Evolutionary conservation across 2,329 filamentous ascomycete species (phyloP), one percentile per base, ranked within the genome.

Genomic region (Trichoderma lentiforme): DNA sequence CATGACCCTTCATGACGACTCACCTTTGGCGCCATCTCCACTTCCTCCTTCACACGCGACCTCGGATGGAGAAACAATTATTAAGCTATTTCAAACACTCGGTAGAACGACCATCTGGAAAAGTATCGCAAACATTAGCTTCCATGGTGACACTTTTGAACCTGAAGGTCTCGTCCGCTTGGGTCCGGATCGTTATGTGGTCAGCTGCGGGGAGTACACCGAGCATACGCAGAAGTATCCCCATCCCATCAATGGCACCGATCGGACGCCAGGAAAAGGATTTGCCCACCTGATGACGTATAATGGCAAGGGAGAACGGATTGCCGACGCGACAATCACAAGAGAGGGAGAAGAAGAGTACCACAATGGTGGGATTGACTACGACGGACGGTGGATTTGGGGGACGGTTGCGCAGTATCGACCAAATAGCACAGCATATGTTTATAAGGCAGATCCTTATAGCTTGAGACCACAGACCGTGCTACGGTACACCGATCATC

Each of bases 161-260:
- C 85, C 85, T 2, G 85, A 87, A 72, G 84, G 85, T 4, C 82
- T 86, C 61, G 80, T 85, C 14, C 81, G 83, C 4, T 73, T 86
- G 0, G 80, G 81, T 7, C 73, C 79, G 24, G 79, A 85, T 56
- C 82, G 84, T 18, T 85, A 83, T 70, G 79, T 86, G 72, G 79
- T 87, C 51, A 83, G 81, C 26, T 80, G 82, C 11, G 84, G 82
- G 21, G 81, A 86, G 74, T 86, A 83, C 74, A 84, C 80, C 4
- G 75, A 77, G 26, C 77, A 77, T 0, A 85, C 83, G 3, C 66
- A 79, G 15, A 82, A 81, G 70, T 85, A 82, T 73, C 76, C 79
- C 30, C 78, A 81, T 74, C 84, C 84, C 77, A 82, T 85, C 77
- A 86, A 86, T 43, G 86, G 86, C 6, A 88, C 85, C 3, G 86